Conservation (phyloP, 1,139 yeast genomes). For the Scheffersomyces titani region DNA sequence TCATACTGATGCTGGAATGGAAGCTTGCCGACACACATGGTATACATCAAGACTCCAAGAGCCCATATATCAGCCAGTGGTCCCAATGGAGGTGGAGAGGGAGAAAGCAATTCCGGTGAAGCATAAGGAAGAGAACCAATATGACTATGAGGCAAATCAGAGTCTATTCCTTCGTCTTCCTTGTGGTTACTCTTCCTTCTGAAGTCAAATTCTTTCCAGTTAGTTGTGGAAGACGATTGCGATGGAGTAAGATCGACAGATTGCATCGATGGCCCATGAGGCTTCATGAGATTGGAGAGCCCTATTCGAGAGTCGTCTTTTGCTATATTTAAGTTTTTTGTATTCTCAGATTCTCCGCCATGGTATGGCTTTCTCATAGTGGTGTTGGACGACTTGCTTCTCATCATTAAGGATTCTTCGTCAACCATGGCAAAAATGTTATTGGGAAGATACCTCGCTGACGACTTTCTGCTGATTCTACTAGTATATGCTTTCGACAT, state of each 20-base stretch:
- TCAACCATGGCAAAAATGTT: slow-evolving; percentile 5
- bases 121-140: slow-evolving; percentile 94
- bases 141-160: slow-evolving; percentile 59
- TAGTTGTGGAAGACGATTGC: slow-evolving; percentile 14
- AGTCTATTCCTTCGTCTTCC: slow-evolving; percentile 24
- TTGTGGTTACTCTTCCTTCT: slow-evolving; percentile 9
- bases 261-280: slow-evolving; percentile 40
- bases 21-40: slow-evolving; percentile 70
- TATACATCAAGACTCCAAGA: slow-evolving; percentile 73
- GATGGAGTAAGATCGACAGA: slow-evolving; percentile 36
- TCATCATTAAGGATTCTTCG: slow-evolving; percentile 23
- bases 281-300: slow-evolving; percentile 23
- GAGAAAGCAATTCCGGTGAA: slow-evolving; percentile 76
- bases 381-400: slow-evolving; percentile 50
- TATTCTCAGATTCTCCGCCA: slow-evolving; percentile 34
- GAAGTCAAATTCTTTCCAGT: slow-evolving; percentile 10
- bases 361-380: slow-evolving; percentile 35
- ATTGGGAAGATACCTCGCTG: slow-evolving; percentile 9
- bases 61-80: slow-evolving; percentile 91
- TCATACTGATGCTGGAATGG: slow-evolving; percentile 86
- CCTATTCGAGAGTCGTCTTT: slow-evolving; percentile 38
- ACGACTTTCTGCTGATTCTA: slow-evolving; percentile 28
- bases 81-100: slow-evolving; percentile 68
- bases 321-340: slow-evolving; percentile 16
- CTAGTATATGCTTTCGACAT: slow-evolving; percentile 53